Conservation (phyloP, 1,139 yeast species). For the Suhomyces kunorum region DNA sequence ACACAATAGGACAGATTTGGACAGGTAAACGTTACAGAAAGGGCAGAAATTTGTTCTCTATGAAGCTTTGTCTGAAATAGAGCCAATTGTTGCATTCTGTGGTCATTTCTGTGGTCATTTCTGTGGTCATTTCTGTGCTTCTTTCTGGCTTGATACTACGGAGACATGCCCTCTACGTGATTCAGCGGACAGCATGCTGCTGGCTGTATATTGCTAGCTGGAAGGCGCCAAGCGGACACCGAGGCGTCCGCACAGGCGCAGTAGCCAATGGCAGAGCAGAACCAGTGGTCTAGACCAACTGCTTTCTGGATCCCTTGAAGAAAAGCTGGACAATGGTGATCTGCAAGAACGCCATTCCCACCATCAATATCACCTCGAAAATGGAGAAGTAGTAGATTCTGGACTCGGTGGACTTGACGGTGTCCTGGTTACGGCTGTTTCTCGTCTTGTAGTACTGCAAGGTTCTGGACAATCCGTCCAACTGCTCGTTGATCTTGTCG, state of each 20-base stretch:
- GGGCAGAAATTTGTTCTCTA: too few species aligned
- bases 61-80: too few species aligned
- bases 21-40: too few species aligned
- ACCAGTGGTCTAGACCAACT: conserved; percentile 52
- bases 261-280: too few species aligned
- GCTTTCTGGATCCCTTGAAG: conserved; percentile 83
- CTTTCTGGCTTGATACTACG: too few species aligned
- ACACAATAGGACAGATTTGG: too few species aligned
- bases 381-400: conserved; percentile 84
- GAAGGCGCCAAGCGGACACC: too few species aligned
- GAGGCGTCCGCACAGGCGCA: too few species aligned
- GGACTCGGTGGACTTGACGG: conserved; percentile 85
- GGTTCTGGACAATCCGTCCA: conserved; percentile 63
- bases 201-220: conserved; percentile 1
- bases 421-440: conserved; percentile 86
- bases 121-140: neutral
- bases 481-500: conserved; percentile 63
- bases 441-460: conserved; percentile 89
- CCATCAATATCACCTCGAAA: conserved; percentile 78
- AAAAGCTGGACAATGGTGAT: conserved; percentile 81
- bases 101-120: too few species aligned
- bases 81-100: too few species aligned
- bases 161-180: too few species aligned
- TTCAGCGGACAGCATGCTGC: neutral
- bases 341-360: conserved; percentile 83